A percentile compares a stretch with the other conserved stretches of the same genome.
Evolutionary conservation across 495 filamentous ascomycete genomes (phyloP).

Genomic region (Lasiosphaeria ovina): DNA sequence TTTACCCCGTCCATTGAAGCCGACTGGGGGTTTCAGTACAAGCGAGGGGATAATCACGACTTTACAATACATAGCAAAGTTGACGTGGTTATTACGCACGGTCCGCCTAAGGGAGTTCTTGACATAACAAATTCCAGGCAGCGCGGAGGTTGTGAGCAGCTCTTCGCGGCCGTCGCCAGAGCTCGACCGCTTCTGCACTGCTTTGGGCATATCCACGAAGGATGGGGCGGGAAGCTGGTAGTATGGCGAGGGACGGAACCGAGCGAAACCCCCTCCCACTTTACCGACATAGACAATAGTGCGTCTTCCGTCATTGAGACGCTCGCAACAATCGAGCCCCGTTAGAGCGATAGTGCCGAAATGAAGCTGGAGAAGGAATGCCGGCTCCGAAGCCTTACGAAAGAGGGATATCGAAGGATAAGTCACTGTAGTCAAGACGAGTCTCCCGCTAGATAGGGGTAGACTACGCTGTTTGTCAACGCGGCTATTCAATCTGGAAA

Average conservation of each 20-base stretch:
- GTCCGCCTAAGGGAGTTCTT: constrained; percentile 60
- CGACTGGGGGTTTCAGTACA: constrained; percentile 43
- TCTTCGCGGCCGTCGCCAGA: constrained; percentile 56
- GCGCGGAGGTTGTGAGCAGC: constrained; percentile 54
- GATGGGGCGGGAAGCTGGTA: constrained; percentile 63
- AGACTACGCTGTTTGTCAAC: constrained; percentile 72
- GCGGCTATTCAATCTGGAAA: constrained; percentile 50
- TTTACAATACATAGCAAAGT: constrained; percentile 47
- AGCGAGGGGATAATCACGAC: constrained; percentile 47
- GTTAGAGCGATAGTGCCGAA: constrained; percentile 16
- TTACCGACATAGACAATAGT: constrained; percentile 33
- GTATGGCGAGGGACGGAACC: constrained; percentile 46
- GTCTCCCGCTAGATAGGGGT: constrained; percentile 42
- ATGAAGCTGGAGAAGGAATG: constrained; percentile 8
- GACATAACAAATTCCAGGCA: constrained; percentile 43
- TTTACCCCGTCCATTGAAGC: constrained; percentile 60
- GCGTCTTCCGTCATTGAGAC: constrained; percentile 40
- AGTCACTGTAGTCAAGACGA: constrained; percentile 37
- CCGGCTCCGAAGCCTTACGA: too few relatives aligned
- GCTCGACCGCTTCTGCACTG: constrained; percentile 60
- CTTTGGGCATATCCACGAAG: constrained; percentile 76
- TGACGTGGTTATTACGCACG: constrained; percentile 73
- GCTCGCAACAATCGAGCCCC: constrained; percentile 35
- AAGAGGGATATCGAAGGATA: constrained; percentile 18
- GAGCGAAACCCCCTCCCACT: constrained; percentile 30